These are phyloP conservation scores for Phalaenopsis aphrodite DNA, from an alignment of 106 monocot genomes.

Conservation along the genomic window DNA sequence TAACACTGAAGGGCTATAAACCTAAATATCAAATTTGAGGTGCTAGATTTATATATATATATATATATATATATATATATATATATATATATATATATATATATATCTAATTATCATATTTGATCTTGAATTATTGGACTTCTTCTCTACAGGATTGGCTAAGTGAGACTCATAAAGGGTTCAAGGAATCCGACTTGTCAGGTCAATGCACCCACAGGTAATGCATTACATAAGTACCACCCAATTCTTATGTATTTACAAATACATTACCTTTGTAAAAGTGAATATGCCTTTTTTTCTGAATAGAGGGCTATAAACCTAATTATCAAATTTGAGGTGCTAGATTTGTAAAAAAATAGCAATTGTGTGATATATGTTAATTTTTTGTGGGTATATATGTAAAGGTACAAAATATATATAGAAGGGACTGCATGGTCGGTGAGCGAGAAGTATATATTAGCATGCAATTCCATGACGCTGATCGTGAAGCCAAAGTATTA, in stretches of 20 bases:
- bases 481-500: constrained; percentile 41
- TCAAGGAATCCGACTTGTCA: constrained; percentile 65
- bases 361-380: too few species aligned
- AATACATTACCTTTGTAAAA: not conserved
- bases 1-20: too few species aligned
- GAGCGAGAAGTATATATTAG: constrained; percentile 80
- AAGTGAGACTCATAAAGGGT: constrained; percentile 37
- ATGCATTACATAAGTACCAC: not conserved
- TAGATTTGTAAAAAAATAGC: too few species aligned
- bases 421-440: constrained; percentile 82
- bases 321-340: too few species aligned
- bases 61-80: too few species aligned
- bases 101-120: too few species aligned
- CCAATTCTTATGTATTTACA: not conserved
- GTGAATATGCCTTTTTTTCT: not conserved
- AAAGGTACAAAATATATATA: constrained; percentile 78
- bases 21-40: too few species aligned
- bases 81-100: too few species aligned
- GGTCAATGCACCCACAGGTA: constrained; percentile 69
- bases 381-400: not conserved
- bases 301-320: too few species aligned
- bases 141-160: constrained; percentile 39
- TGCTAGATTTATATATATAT: too few species aligned
- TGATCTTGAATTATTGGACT: too few species aligned
- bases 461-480: constrained; percentile 54